phyloP scores from a whole-genome alignment of 805 yeast species.

The Torulaspora franciscae region DNA sequence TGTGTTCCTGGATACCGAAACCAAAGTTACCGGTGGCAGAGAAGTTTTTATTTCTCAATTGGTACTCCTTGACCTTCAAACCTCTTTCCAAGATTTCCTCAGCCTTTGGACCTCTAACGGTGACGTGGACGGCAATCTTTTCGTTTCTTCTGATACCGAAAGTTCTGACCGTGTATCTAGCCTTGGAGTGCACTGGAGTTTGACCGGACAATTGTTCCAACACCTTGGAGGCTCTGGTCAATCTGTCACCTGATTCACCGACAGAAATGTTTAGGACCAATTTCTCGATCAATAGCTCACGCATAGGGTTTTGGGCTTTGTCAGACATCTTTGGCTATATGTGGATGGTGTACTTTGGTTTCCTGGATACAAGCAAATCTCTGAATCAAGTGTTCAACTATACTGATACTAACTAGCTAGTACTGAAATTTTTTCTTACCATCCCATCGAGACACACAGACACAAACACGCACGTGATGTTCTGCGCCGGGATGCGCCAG shows the following conservation, averaged over 20 bases:
- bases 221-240: constrained; percentile 99
- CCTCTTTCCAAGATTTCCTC: constrained; percentile 99
- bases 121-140: constrained; percentile 98
- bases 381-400: neutral
- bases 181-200: constrained; percentile 99
- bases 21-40: constrained; percentile 99
- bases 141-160: constrained; percentile 99
- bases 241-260: constrained; percentile 99
- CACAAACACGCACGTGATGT: neutral
- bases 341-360: constrained; percentile 7
- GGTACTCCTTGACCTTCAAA: constrained; percentile 99
- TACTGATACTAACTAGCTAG: neutral
- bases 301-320: constrained; percentile 88
- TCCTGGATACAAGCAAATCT: neutral
- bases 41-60: constrained; percentile 90
- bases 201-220: constrained; percentile 99
- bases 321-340: constrained; percentile 41
- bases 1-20: constrained; percentile 99
- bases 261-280: constrained; percentile 99
- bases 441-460: neutral
- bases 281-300: constrained; percentile 98
- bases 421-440: neutral
- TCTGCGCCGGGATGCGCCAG: no score
- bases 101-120: constrained; percentile 99
- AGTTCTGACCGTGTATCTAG: constrained; percentile 99